These are phyloP conservation scores for Paecilomyces sp. DNA, from an alignment of 2,329 filamentous ascomycete species.

Conservation along the genomic window DNA sequence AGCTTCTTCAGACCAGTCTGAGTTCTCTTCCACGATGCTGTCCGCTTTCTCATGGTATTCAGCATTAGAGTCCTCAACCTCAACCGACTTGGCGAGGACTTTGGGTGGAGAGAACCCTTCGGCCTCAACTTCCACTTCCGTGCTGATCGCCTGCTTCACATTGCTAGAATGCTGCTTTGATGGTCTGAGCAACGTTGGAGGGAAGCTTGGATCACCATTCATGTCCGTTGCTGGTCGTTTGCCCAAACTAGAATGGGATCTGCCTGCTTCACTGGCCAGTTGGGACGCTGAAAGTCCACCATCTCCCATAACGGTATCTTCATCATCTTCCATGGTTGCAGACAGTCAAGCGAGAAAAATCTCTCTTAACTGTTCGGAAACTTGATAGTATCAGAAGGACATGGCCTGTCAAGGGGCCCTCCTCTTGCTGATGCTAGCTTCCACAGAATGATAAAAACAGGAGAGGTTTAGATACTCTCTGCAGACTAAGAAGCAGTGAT, in stretches of 20 bases:
- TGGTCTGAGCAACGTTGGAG: conserved; percentile 16
- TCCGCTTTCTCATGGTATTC: conserved; percentile 19
- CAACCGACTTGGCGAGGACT: conserved; percentile 16
- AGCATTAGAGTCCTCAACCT: conserved; percentile 14
- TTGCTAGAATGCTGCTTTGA: conserved; percentile 5
- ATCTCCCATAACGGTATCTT: conserved; percentile 34
- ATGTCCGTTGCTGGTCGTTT: conserved; percentile 11
- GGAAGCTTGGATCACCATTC: conserved; percentile 11
- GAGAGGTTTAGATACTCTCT: not conserved
- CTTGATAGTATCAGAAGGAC: not conserved
- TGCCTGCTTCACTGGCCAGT: conserved; percentile 10
- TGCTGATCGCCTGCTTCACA: not conserved
- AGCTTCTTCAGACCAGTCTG: conserved; percentile 35
- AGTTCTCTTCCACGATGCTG: conserved; percentile 31
- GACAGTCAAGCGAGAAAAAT: conserved; percentile 1
- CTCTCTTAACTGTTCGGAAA: not conserved
- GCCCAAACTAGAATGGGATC: conserved; percentile 9
- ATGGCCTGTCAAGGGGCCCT: not conserved
- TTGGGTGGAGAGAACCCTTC: conserved; percentile 12
- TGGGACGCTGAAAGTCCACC: conserved; percentile 13
- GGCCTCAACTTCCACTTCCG: conserved; percentile 3
- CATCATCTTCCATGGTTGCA: conserved; percentile 23
- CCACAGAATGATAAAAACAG: not conserved
- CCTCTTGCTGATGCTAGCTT: not conserved
- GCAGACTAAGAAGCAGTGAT: not conserved